phyloP scores from a whole-genome alignment of 2,329 filamentous ascomycete genomes.

The Trichoderma sp. region DNA sequence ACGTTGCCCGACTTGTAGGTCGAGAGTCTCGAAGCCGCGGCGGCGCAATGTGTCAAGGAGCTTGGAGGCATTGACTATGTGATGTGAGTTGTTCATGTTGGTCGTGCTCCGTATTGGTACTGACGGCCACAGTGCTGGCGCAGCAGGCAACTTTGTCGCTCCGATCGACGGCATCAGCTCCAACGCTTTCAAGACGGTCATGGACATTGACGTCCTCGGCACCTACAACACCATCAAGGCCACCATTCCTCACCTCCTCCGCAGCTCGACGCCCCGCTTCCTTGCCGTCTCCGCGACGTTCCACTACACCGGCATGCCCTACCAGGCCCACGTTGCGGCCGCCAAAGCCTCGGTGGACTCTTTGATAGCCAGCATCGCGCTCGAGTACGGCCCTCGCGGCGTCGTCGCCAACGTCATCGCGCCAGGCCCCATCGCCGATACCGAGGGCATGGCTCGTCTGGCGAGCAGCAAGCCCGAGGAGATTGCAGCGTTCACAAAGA shows the following conservation, averaged over 20 bases:
- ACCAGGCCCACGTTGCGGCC: conserved; percentile 87
- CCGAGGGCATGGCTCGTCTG: conserved; percentile 75
- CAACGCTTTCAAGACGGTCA: conserved; percentile 93
- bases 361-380: conserved; percentile 73
- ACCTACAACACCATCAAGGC: conserved; percentile 96
- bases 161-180: conserved; percentile 77
- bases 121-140: conserved; percentile 68
- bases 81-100: conserved; percentile 66
- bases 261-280: conserved; percentile 77
- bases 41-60: conserved; percentile 76
- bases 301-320: conserved; percentile 82
- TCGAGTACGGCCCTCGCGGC: conserved; percentile 88
- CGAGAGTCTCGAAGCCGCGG: conserved; percentile 59
- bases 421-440: conserved; percentile 81
- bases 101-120: neutral
- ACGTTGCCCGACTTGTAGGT: conserved; percentile 28
- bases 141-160: conserved; percentile 92
- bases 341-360: conserved; percentile 92
- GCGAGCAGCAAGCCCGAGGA: conserved; percentile 44
- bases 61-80: conserved; percentile 89
- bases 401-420: conserved; percentile 87
- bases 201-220: conserved; percentile 93
- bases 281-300: conserved; percentile 89
- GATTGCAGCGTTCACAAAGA: conserved; percentile 39
- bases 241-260: conserved; percentile 76